These are phyloP conservation scores for Cordia subcordata DNA, from an alignment of 257 asterid genomes.

Conservation along the genomic window DNA sequence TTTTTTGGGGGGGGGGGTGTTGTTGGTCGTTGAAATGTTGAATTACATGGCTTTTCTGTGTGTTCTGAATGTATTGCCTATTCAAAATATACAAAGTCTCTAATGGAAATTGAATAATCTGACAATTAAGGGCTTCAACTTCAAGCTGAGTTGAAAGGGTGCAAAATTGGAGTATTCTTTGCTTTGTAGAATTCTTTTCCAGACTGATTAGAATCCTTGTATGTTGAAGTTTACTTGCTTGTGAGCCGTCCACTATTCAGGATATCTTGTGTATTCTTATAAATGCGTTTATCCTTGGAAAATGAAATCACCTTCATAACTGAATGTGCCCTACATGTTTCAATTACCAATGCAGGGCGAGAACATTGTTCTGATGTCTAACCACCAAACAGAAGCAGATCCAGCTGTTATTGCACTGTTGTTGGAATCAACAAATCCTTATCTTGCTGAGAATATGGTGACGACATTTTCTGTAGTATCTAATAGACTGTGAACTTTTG, in stretches of 20 bases:
- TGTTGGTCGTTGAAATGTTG: too few species aligned
- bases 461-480: slow-evolving; percentile 4
- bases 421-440: slow-evolving; percentile 69
- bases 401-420: slow-evolving; percentile 84
- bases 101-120: background rate
- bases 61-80: too few species aligned
- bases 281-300: background rate
- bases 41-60: too few species aligned
- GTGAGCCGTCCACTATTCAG: too few species aligned
- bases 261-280: background rate
- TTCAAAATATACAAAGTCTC: too few species aligned
- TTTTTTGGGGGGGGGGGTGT: too few species aligned
- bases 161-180: background rate
- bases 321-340: background rate
- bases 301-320: background rate
- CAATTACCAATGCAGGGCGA: slow-evolving; percentile 57
- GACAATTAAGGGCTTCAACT: too few species aligned
- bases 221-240: too few species aligned
- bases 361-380: slow-evolving; percentile 81
- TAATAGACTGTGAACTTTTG: background rate
- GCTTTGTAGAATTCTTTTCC: too few species aligned
- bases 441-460: slow-evolving; percentile 82
- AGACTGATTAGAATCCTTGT: too few species aligned
- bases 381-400: slow-evolving; percentile 98
- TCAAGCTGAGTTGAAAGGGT: too few species aligned